These are phyloP conservation scores for button mushroom (Agaricus bisporus) DNA, from an alignment of 768 basidiomycete species.

Conservation along the genomic window DNA sequence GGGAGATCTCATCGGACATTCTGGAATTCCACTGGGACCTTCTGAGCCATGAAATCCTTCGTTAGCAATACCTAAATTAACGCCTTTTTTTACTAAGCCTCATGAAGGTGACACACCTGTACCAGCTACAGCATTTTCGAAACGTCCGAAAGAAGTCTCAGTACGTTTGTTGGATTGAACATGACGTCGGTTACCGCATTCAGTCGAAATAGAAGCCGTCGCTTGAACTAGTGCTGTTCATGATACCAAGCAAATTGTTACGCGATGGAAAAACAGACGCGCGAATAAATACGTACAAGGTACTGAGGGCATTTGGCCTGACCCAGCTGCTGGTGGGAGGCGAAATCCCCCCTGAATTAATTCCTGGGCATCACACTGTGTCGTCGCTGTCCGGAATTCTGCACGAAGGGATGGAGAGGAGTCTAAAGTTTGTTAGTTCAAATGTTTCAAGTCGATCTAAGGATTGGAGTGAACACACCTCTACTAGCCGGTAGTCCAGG, in stretches of 20 bases:
- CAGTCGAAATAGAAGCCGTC: neutral
- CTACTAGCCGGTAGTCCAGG: conserved; percentile 1
- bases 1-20: neutral
- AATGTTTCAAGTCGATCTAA: no score
- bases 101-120: neutral
- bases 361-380: neutral
- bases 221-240: neutral
- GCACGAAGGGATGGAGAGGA: neutral
- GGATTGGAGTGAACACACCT: neutral
- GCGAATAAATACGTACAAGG: conserved; percentile 4
- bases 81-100: neutral
- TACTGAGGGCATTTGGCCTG: neutral
- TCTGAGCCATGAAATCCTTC: conserved; percentile 7
- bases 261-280: neutral
- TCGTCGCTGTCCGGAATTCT: neutral
- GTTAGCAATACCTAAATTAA: neutral
- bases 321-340: conserved; percentile 1
- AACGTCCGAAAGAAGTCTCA: conserved; percentile 1
- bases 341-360: neutral
- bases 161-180: conserved; percentile 5
- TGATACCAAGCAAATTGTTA: neutral
- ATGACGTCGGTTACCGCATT: conserved; percentile 4
- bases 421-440: no score
- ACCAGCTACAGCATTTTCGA: neutral
- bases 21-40: neutral